Conservation (phyloP, 2,329 filamentous ascomycete species). For the Stagonosporopsis cucurbitacearum region DNA sequence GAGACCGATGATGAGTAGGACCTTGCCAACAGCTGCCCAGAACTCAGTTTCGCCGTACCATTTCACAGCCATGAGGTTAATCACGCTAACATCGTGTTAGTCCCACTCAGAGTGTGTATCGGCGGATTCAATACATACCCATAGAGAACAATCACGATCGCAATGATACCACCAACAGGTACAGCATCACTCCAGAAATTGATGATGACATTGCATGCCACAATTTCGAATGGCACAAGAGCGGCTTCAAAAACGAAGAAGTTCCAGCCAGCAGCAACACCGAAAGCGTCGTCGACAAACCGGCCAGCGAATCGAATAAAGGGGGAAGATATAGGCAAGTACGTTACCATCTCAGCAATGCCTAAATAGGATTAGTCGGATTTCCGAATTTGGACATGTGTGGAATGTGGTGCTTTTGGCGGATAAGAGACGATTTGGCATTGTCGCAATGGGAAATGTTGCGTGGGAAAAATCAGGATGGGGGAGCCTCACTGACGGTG, state of each 20-base stretch:
- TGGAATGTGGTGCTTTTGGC: conserved; percentile 25
- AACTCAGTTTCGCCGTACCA: conserved; percentile 69
- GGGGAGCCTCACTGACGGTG: conserved; percentile 47
- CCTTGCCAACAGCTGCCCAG: conserved; percentile 68
- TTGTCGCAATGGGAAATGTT: conserved; percentile 32
- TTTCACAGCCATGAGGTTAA: conserved; percentile 70
- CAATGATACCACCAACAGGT: conserved; percentile 66
- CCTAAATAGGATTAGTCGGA: conserved; percentile 39
- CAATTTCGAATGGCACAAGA: conserved; percentile 71
- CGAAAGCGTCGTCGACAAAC: conserved; percentile 77
- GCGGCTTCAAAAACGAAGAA: conserved; percentile 75
- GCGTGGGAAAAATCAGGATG: conserved; percentile 26
- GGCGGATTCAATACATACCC: conserved; percentile 54
- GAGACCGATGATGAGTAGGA: conserved; percentile 55
- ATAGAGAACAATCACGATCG: conserved; percentile 64
- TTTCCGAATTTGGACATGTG: conserved; percentile 10
- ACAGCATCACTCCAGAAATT: conserved; percentile 60
- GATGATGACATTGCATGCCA: conserved; percentile 53
- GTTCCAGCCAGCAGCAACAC: conserved; percentile 75
- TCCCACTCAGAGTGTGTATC: background rate
- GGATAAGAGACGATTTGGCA: conserved; percentile 19
- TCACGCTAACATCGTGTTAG: conserved; percentile 42
- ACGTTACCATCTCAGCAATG: conserved; percentile 79
- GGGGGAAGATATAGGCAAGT: conserved; percentile 76
- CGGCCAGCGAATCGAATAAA: conserved; percentile 80